Percentiles rank a stretch among this genome's conserved stretches.
These are phyloP conservation scores for Cystofilobasidium capitatum DNA, from an alignment of 768 basidiomycete species.

Conservation along the genomic window DNA sequence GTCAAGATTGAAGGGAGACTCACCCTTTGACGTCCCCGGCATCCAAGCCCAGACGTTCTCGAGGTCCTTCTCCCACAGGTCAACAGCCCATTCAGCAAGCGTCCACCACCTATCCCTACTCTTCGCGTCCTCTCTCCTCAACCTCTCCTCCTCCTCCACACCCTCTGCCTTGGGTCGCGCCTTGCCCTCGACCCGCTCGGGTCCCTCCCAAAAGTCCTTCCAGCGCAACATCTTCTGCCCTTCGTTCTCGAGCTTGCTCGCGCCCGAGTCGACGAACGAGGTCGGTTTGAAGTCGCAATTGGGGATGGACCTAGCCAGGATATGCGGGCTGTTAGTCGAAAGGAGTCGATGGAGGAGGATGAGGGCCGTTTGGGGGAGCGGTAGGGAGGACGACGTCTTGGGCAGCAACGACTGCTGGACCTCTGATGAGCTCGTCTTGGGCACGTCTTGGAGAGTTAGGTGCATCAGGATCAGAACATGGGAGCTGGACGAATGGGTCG, in stretches of 20 bases:
- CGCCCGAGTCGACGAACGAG: not conserved
- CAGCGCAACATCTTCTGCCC: not conserved
- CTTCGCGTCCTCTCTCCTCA: not conserved
- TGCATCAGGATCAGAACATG: not conserved
- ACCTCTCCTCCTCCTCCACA: not conserved
- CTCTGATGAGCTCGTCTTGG: not conserved
- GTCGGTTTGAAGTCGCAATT: not conserved
- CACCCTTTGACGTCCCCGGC: not conserved
- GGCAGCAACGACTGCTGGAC: not conserved
- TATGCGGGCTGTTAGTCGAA: not conserved
- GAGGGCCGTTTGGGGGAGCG: not conserved
- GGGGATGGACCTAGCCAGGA: not conserved
- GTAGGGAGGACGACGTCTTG: not conserved
- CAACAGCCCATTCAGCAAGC: slow-evolving; percentile 4
- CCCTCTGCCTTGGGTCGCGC: not conserved
- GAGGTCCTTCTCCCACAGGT: not conserved
- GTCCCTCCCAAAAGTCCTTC: not conserved
- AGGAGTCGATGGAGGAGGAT: not conserved
- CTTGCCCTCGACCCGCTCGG: not conserved
- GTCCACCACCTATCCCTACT: not conserved
- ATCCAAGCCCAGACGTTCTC: not conserved
- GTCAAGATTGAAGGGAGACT: not conserved
- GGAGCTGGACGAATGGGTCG: not conserved
- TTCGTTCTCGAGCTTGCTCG: not conserved
- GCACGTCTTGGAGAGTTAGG: not conserved